Evolutionary conservation across 2,329 filamentous ascomycete genomes (phyloP).

Genomic region (Alternaria incomplexa): DNA sequence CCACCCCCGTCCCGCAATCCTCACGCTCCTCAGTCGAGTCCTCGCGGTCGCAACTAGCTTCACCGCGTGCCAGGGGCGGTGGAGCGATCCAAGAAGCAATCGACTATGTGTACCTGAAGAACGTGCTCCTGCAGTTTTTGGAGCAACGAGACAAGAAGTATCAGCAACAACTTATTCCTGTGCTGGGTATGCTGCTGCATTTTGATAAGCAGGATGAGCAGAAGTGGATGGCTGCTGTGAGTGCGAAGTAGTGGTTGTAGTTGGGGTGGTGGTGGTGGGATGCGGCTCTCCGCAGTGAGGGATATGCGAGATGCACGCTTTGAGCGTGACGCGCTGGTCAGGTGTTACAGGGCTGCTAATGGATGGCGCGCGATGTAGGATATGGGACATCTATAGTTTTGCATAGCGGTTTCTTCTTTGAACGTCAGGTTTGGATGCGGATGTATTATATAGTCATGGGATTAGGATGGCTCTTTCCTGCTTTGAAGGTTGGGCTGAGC

Average conservation of each 20-base stretch:
- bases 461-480: neutral
- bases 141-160: conserved; percentile 80
- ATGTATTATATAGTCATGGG: conserved; percentile 8
- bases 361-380: neutral
- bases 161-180: conserved; percentile 76
- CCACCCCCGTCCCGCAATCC: conserved; percentile 57
- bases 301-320: conserved; percentile 8
- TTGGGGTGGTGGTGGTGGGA: neutral
- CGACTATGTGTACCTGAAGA: conserved; percentile 77
- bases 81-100: conserved; percentile 45
- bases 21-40: conserved; percentile 67
- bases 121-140: conserved; percentile 79
- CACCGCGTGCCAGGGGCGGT: conserved; percentile 53
- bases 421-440: neutral
- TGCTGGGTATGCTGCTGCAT: conserved; percentile 75
- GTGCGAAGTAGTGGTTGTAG: conserved; percentile 42
- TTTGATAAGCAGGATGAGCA: conserved; percentile 84
- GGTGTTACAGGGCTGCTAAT: neutral
- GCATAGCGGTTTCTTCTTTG: conserved; percentile 15
- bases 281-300: conserved; percentile 20
- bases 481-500: neutral
- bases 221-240: conserved; percentile 82
- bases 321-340: conserved; percentile 2
- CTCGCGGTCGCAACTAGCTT: conserved; percentile 53
- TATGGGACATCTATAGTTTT: neutral